Evolutionary conservation across 129 eudicot species (phyloP), one percentile per base, ranked within the genome.

Genomic region (Tanacetum coccineum): DNA sequence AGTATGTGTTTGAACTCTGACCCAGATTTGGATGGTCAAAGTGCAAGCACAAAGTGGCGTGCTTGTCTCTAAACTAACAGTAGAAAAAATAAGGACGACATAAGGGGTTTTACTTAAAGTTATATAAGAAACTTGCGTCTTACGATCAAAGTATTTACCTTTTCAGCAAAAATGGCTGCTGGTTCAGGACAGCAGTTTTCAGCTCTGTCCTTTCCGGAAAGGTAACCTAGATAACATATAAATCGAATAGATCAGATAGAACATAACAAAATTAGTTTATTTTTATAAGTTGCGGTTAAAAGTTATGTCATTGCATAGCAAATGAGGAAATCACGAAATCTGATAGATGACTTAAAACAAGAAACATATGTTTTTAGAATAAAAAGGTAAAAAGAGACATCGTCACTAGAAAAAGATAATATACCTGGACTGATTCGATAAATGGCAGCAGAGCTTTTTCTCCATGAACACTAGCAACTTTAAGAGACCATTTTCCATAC

Each of bases 151-250:
- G 18, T 13, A 56, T 30, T 30, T 70, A 81, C 91, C 95, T 80
- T 77, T 80, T 82, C 22, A 87, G 84, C 65, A 60, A 70, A 75
- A 74, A 82, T 1, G 90, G 91, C 56, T 81, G 95, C 70, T 80
- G 73, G 52, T 62, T 25, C 56, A 87, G 63, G 32, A 75, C 20
- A 57, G 95, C 91, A 22, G 75, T 64, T 82, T 84, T 82, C 45
- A 87, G 83, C 62, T 87, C 91, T 25, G 83, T 82, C 76, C 95
- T 84, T 52, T 84, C 86, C 0, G 95, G 85, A 68, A 87, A 87
- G 3, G 83, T 79, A 75, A 87, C 86, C 95, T 87, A 75, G 21
- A 78, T 78, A 75, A 40, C 60, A 62, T 67, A 68, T 47, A 13
- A 59, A 65, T 11, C 42, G 13, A 36, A 18, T 0, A n/a, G 3